These are phyloP conservation scores for Candida rishiriensis DNA, from an alignment of 805 yeast genomes.

Conservation along the genomic window DNA sequence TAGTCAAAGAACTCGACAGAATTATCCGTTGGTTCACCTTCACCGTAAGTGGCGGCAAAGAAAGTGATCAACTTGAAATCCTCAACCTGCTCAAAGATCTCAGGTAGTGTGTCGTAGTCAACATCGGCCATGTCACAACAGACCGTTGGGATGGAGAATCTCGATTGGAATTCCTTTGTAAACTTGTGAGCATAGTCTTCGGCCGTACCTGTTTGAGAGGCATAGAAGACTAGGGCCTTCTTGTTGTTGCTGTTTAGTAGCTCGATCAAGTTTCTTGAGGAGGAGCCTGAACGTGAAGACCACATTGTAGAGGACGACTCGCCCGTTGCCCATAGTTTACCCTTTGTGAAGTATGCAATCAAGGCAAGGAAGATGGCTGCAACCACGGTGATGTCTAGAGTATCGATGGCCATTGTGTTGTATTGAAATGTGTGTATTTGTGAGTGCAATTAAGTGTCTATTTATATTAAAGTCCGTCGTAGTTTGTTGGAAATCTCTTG, in stretches of 20 bases:
- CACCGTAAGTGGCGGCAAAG: constrained; percentile 92
- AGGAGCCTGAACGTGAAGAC: constrained; percentile 31
- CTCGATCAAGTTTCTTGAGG: constrained; percentile 54
- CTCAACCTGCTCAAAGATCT: constrained; percentile 52
- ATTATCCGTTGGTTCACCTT: constrained; percentile 97
- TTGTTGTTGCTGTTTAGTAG: constrained; percentile 59
- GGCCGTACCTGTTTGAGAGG: constrained; percentile 98
- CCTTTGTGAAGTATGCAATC: constrained; percentile 63
- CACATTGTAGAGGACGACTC: constrained; percentile 21
- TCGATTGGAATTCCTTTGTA: constrained; percentile 79
- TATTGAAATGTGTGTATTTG: neutral
- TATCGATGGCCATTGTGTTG: constrained; percentile 56
- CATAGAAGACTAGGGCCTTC: constrained; percentile 76
- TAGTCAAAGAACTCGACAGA: constrained; percentile 75
- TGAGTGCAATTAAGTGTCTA: neutral
- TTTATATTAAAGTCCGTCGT: neutral
- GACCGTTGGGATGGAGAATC: constrained; percentile 78
- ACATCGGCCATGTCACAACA: constrained; percentile 85
- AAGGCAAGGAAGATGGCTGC: constrained; percentile 63
- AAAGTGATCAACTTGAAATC: constrained; percentile 52
- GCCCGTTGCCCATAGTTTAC: constrained; percentile 42
- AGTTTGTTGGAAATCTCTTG: too few species aligned
- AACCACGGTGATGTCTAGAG: constrained; percentile 66
- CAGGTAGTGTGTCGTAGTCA: constrained; percentile 73
- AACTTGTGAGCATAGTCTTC: constrained; percentile 93